Base-by-base conservation (phyloP, 345 rosid genomes). In the sweet orange (Citrus sinensis) region DNA sequence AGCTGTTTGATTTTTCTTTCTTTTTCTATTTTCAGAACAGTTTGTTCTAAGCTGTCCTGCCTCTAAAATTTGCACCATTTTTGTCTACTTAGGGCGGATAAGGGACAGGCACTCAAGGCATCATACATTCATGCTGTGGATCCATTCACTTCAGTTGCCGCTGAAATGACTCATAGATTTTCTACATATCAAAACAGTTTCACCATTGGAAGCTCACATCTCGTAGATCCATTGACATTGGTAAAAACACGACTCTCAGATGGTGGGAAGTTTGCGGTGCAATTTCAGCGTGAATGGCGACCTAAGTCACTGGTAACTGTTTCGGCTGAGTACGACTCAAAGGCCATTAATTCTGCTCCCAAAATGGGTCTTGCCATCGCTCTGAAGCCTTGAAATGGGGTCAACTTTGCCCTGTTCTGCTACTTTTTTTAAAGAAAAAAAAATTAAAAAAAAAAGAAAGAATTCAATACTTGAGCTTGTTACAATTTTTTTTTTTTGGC, bases 221-320 rank as follows among this genome's bases (percentile, higher is more conserved):
- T 61, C 1, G 39, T 90, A 65, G 87, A 92, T 84, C 89, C 89
- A 8, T 70, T 86, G 10, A 93, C 97, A 9, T 76, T 82, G 35
- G 85, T 93, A 42, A 92, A 92, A 81, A 76, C 94, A 0, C 85
- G 94, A 51, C 78, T 90, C 35, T 88, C 90, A 5, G 79, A 87
- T 85, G 88, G 62, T 20, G 97, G 97, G 42, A 92, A 84, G 86
- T 87, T 83, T 74, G 94, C 89, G 20, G 79, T 90, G 87, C 86
- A 87, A 19, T 86, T 82, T 73, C 94, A 93, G 80, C 88, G 81
- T 37, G 94, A 89, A 79, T 93, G 98, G 98, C 90, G 97, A 85
- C 92, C 92, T 1, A 92, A 88, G 73, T 93, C 98, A 3, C 85
- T 87, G 27, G 49, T 90, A 30, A 93, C 91, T 0, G 56, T 93